Percentiles rank a stretch among this genome's conserved stretches.
Evolutionary conservation across 805 yeast species (phyloP).

Genomic region (Spathaspora sp.): DNA sequence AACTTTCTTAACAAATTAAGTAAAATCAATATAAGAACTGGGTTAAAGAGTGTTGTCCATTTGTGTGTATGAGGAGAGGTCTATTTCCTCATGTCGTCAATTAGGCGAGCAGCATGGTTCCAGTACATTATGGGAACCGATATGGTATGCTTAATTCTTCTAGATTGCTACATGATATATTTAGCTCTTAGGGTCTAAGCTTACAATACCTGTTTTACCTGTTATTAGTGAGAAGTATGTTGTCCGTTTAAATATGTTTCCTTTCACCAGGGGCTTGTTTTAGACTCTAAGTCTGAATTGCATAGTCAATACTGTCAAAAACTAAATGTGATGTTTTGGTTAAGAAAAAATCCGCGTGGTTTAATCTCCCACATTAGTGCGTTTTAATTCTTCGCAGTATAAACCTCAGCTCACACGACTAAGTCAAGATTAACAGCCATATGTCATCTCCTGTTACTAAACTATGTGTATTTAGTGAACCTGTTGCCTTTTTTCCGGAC

Average conservation of each 20-base stretch:
- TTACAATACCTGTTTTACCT: background rate
- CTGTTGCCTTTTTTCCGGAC: too few relatives aligned
- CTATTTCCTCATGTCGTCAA: slow-evolving; percentile 34
- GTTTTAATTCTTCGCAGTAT: too few relatives aligned
- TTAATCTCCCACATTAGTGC: too few relatives aligned
- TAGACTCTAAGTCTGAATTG: too few relatives aligned
- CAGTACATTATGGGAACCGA: slow-evolving; percentile 44
- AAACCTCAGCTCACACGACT: too few relatives aligned
- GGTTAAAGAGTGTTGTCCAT: slow-evolving; percentile 93
- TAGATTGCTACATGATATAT: slow-evolving; percentile 15
- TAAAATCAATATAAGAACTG: slow-evolving; percentile 67
- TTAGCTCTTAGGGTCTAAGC: slow-evolving; percentile 22
- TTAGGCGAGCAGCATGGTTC: slow-evolving; percentile 33
- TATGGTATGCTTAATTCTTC: slow-evolving; percentile 30
- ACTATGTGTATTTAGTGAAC: too few relatives aligned
- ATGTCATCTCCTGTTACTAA: too few relatives aligned
- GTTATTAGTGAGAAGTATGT: background rate
- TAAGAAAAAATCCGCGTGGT: too few relatives aligned
- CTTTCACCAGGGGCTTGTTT: too few relatives aligned
- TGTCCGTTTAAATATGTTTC: background rate
- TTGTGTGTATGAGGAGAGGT: slow-evolving; percentile 81
- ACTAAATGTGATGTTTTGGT: too few relatives aligned
- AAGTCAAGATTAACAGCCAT: too few relatives aligned
- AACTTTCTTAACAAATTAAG: slow-evolving; percentile 81
- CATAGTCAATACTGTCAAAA: too few relatives aligned